Evolutionary conservation across 495 filamentous ascomycete genomes (phyloP).

Genomic region (Aspergillus indologenus): DNA sequence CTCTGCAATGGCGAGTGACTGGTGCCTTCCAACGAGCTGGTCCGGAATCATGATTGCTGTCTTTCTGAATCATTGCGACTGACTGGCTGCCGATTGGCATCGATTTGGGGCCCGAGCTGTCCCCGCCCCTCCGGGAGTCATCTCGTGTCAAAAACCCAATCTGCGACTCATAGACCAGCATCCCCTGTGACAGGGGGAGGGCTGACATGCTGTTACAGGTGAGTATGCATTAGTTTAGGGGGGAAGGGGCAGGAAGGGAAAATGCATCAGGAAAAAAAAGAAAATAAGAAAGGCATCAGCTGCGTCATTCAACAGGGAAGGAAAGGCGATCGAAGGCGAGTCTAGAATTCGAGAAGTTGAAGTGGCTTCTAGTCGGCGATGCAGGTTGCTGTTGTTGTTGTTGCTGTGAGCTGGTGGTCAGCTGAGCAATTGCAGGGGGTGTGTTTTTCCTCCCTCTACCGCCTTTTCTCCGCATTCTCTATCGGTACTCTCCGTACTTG

Average conservation of each 20-base stretch:
- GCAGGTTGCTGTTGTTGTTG: background rate
- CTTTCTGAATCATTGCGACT: background rate
- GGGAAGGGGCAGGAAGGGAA: too few species aligned
- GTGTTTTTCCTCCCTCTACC: background rate
- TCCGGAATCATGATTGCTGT: background rate
- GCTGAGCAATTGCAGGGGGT: slow-evolving; percentile 2
- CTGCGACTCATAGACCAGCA: background rate
- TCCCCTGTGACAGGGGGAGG: background rate
- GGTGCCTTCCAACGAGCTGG: background rate
- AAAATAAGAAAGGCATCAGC: background rate
- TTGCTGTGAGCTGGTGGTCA: slow-evolving; percentile 5
- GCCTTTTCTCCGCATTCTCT: too few species aligned
- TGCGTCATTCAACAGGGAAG: background rate
- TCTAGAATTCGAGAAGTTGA: background rate
- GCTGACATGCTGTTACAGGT: background rate
- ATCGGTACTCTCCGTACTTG: too few species aligned
- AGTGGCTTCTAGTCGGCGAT: slow-evolving; percentile 2
- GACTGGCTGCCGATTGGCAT: background rate
- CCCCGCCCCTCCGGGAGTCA: background rate
- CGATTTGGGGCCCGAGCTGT: background rate
- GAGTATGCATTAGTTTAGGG: background rate
- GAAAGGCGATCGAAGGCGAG: background rate
- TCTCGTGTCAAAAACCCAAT: background rate
- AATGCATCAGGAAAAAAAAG: background rate
- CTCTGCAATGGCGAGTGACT: background rate